Percentiles rank a stretch among this genome's conserved stretches.
Evolutionary conservation across 2,329 filamentous ascomycete genomes (phyloP).

Genomic region (Fusarium sp.): DNA sequence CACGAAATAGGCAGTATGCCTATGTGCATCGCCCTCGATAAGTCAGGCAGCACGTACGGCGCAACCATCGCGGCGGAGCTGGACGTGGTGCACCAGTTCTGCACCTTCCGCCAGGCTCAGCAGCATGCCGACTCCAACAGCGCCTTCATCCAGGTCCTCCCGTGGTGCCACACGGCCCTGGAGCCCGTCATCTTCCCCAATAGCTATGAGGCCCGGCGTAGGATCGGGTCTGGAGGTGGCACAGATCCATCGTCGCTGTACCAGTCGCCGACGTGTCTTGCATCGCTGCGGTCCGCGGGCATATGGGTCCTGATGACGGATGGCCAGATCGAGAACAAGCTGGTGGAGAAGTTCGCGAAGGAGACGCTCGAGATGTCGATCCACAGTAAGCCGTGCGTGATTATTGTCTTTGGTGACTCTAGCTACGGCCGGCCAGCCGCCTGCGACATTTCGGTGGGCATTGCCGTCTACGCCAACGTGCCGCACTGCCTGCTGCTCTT

Average conservation of each 20-base stretch:
- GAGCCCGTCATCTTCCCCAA: neutral
- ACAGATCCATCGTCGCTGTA: neutral
- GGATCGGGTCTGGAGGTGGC: neutral
- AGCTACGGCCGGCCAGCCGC: neutral
- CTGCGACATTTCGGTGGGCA: neutral
- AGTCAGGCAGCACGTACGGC: neutral
- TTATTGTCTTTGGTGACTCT: neutral
- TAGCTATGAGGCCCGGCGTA: neutral
- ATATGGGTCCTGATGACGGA: neutral
- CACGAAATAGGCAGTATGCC: neutral
- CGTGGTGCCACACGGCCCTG: neutral
- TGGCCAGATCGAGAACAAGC: neutral
- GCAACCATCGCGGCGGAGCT: neutral
- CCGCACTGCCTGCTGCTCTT: neutral
- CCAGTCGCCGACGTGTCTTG: neutral
- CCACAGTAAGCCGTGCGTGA: neutral
- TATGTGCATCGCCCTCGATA: neutral
- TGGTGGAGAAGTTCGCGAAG: neutral
- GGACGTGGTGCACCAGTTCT: neutral
- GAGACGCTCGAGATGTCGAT: neutral
- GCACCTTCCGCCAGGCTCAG: neutral
- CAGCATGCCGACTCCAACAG: neutral
- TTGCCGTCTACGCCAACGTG: neutral
- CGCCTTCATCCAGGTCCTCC: neutral
- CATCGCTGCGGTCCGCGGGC: neutral